These are phyloP conservation scores for Ajuga chamaepitys DNA, from an alignment of 257 asterid species.

Conservation along the genomic window DNA sequence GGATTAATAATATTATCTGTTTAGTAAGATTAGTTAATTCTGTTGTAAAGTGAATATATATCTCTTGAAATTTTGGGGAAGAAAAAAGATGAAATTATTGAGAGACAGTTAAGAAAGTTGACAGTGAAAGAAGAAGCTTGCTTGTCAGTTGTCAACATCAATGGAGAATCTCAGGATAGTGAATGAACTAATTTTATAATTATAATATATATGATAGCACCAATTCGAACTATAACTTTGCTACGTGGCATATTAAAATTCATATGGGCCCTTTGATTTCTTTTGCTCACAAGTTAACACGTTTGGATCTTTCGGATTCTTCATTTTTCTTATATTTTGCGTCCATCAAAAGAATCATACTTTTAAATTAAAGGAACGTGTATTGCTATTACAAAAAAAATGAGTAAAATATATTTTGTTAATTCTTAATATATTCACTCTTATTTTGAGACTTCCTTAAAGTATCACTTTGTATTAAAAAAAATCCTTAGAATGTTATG, in stretches of 20 bases:
- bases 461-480: too few species aligned
- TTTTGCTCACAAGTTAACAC: constrained; percentile 11
- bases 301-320: too few species aligned
- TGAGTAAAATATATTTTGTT: too few species aligned
- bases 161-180: constrained; percentile 24
- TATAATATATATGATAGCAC: neutral
- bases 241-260: neutral
- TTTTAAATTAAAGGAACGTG: too few species aligned
- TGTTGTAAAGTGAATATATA: constrained; percentile 8
- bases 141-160: constrained; percentile 24
- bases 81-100: neutral
- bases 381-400: too few species aligned
- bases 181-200: constrained; percentile 6
- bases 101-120: neutral
- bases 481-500: too few species aligned
- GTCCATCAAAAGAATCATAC: too few species aligned
- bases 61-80: neutral
- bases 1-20: neutral
- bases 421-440: too few species aligned
- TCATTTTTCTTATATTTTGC: too few species aligned
- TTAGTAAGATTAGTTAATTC: constrained; percentile 17
- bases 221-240: constrained; percentile 3
- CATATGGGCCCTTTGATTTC: constrained; percentile 12
- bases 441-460: too few species aligned
- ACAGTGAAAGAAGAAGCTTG: constrained; percentile 15